Base-by-base conservation (phyloP, 2,329 filamentous ascomycete genomes). In the Ophiostoma sp. region DNA sequence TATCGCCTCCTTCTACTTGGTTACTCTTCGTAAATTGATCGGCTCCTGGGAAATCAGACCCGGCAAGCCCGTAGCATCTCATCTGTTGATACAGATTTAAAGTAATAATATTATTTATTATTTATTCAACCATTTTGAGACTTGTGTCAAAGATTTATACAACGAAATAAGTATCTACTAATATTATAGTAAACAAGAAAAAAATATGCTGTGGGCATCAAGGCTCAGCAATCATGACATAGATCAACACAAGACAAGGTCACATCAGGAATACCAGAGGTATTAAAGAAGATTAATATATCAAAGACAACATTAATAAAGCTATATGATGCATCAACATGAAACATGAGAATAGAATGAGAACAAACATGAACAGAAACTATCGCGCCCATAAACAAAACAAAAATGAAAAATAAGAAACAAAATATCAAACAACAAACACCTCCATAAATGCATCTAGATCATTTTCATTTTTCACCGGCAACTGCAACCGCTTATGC, bases 401-500 rank as follows among this genome's bases (percentile, higher is more conserved):
- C 11, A 57, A 36, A 39, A 17, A 2, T 20, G 6, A 33, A 10
- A 5, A 8, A 62, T 3, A 13, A 33, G 10, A 20, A 39, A 31
- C n/a, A 20, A 36, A 65, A 8, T 35, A 62, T 35, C 35, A 66
- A 52, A 31, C 27, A 68, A 69, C 27, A 68, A 69, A 69, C 67
- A 68, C 67, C 57, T 48, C 57, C 60, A 17, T 66, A 66, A 52
- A 48, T 48, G 57, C n/a, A 48, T 23, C 62, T 65, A 65, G 35
- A 65, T 65, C 31, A n/a, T 64, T 36, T 60, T 39, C 60, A 36
- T 64, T 33, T 36, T n/a, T 1, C 33, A 36, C 31, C 33, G 0
- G 11, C 27, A 35, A 3, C 31, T 31, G 10, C 60, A 39, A 23
- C 62, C 27, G 11, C 33, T 41, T 35, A 65, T 23, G 62, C 62